Base-by-base conservation (phyloP, 805 yeast genomes). In the Schizosaccharomyces lindneri region DNA sequence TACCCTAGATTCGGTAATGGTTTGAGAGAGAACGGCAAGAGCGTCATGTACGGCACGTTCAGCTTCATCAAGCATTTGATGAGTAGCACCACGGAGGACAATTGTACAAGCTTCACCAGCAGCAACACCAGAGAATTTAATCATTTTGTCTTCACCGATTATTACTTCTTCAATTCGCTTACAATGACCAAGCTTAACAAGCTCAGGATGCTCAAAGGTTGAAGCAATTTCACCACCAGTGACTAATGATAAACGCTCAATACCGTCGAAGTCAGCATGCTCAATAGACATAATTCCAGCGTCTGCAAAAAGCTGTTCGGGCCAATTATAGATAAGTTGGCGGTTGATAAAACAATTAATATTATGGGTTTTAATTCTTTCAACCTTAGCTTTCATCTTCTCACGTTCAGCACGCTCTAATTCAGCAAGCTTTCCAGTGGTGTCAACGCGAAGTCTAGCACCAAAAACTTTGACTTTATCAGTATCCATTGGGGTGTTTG, bases 181-280 rank as follows among this genome's bases (percentile, higher is more conserved):
- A 77, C 97, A 90, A 70, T 81, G 79, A 59, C 98, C 98, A 61
- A 89, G 74, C 70, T 81, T 84, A 63, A 86, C 95, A 62, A 79
- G 79, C 62, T 85, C 94, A 31, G 97, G 95, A 66, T 83, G 78
- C 70, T 93, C 99, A 71, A 93, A 93, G 1, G 97, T 90, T 6
- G 97, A 88, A 1, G 83, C 95, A 61, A 93, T 97, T 76, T 93
- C 97, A 70, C 96, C 98, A 61, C 98, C 98, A 13, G 97, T 89
- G 41, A 88, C 98, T 51, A 90, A 76, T 2, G 98, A 95, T 66
- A 93, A 79, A 71, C 97, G 82, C 76, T 93, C 98, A 62, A 93
- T 87, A 69, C 97, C 99, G 69, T 87, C 97, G 68, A 93, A 93
- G 73, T 93, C 98, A 17, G 98, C 97, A 70, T 93, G 98, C 73